phyloP scores from a whole-genome alignment of 2,329 filamentous ascomycete genomes.

The Trichothecium sympodiale region DNA sequence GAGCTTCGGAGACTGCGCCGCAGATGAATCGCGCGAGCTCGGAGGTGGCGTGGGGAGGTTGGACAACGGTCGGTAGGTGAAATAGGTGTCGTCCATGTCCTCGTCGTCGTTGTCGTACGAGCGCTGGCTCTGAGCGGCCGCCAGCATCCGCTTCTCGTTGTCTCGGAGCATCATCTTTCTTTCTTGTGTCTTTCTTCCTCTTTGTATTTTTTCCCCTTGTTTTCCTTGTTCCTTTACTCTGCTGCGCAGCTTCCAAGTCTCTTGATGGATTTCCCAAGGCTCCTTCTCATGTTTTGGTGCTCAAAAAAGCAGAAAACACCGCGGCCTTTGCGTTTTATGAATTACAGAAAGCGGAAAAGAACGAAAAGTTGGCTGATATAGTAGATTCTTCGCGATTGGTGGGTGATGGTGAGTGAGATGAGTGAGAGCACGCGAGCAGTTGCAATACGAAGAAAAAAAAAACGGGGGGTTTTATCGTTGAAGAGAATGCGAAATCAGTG shows the following conservation, averaged over 20 bases:
- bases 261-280: too few species aligned
- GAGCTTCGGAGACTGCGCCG: slow-evolving; percentile 29
- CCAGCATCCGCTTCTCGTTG: slow-evolving; percentile 3
- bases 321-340: too few species aligned
- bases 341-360: too few species aligned
- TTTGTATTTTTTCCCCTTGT: too few species aligned
- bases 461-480: neutral
- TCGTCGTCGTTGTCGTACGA: slow-evolving; percentile 26
- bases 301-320: too few species aligned
- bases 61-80: slow-evolving; percentile 56
- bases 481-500: too few species aligned
- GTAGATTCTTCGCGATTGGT: too few species aligned
- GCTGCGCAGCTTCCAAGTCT: too few species aligned
- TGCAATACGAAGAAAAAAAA: neutral
- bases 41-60: slow-evolving; percentile 57
- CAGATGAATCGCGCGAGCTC: slow-evolving; percentile 34
- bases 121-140: neutral
- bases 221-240: neutral
- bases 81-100: slow-evolving; percentile 35
- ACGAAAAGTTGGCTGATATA: too few species aligned
- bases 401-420: neutral
- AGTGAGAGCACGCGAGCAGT: neutral
- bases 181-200: too few species aligned
- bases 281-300: too few species aligned
- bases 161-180: slow-evolving; percentile 8